Conservation (phyloP, 2,329 filamentous ascomycete species). For the Elsinoe arachidis region DNA sequence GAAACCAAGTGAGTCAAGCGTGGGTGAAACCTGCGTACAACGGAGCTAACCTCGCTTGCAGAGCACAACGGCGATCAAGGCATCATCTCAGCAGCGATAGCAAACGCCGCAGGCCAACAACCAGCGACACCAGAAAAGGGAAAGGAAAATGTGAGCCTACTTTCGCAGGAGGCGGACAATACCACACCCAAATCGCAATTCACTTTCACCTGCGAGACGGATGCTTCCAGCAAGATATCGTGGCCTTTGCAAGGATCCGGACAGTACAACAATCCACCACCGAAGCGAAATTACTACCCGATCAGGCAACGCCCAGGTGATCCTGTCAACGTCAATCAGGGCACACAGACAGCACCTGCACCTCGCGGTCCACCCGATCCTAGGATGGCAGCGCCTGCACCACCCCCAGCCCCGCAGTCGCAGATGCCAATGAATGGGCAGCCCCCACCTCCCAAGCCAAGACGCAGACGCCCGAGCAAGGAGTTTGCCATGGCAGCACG, state of each 20-base stretch:
- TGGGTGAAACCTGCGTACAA: not conserved
- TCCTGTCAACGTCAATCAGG: slow-evolving; percentile 16
- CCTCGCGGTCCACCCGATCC: slow-evolving; percentile 15
- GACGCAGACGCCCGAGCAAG: slow-evolving; percentile 51
- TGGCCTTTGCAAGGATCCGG: slow-evolving; percentile 55
- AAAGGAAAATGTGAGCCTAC: slow-evolving; percentile 69
- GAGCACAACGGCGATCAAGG: slow-evolving; percentile 35
- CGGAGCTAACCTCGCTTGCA: not conserved
- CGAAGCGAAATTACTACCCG: slow-evolving; percentile 13
- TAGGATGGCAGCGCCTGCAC: slow-evolving; percentile 16
- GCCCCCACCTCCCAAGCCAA: slow-evolving; percentile 47
- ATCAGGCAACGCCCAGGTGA: slow-evolving; percentile 10
- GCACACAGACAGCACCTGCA: slow-evolving; percentile 25
- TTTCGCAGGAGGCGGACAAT: slow-evolving; percentile 61
- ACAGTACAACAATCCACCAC: slow-evolving; percentile 13
- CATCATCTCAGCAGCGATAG: slow-evolving; percentile 88
- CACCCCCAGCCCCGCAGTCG: slow-evolving; percentile 23
- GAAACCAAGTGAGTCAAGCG: slow-evolving; percentile 14
- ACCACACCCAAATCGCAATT: slow-evolving; percentile 76
- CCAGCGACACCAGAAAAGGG: slow-evolving; percentile 48
- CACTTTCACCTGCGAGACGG: slow-evolving; percentile 91
- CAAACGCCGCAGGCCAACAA: slow-evolving; percentile 67
- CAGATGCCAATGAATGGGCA: slow-evolving; percentile 32
- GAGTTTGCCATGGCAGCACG: slow-evolving; percentile 68
- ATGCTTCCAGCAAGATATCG: slow-evolving; percentile 68